phyloP scores from a whole-genome alignment of 805 yeast species.

The Candida odintsovae region DNA sequence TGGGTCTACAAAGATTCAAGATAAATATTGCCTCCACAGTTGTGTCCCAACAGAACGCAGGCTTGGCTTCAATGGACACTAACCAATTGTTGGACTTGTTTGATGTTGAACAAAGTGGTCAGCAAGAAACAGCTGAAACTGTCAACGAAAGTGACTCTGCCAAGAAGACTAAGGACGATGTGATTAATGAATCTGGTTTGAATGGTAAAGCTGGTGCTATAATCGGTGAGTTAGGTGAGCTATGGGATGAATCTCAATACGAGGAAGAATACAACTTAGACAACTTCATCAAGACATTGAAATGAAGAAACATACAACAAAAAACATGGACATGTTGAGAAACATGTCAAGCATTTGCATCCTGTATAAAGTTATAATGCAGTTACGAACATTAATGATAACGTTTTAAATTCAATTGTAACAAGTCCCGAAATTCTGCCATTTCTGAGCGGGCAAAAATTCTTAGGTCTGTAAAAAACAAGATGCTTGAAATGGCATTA shows the following conservation, averaged over 20 bases:
- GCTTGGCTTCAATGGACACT: slow-evolving; percentile 93
- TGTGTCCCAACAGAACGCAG: slow-evolving; percentile 96
- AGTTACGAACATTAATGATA: neutral
- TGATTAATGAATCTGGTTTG: slow-evolving; percentile 62
- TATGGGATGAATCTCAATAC: slow-evolving; percentile 96
- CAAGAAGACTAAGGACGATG: slow-evolving; percentile 25
- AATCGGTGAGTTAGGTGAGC: slow-evolving; percentile 80
- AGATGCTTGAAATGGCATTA: neutral
- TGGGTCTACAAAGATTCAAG: slow-evolving; percentile 97
- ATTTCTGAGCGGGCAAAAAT: neutral
- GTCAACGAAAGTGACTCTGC: slow-evolving; percentile 26
- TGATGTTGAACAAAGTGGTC: slow-evolving; percentile 58
- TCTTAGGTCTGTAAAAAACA: no score
- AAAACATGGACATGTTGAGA: neutral
- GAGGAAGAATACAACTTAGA: slow-evolving; percentile 96
- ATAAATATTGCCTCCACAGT: slow-evolving; percentile 96
- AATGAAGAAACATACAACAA: slow-evolving; percentile 6
- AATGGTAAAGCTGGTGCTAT: slow-evolving; percentile 84
- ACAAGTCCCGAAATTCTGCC: neutral
- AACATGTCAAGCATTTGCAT: neutral
- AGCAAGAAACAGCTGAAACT: slow-evolving; percentile 28
- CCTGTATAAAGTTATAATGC: neutral
- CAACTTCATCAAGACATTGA: slow-evolving; percentile 67
- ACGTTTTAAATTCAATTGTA: neutral
- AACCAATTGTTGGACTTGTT: slow-evolving; percentile 88